Base-by-base conservation (phyloP, 805 yeast species). In the Suhomyces pyralidae region DNA sequence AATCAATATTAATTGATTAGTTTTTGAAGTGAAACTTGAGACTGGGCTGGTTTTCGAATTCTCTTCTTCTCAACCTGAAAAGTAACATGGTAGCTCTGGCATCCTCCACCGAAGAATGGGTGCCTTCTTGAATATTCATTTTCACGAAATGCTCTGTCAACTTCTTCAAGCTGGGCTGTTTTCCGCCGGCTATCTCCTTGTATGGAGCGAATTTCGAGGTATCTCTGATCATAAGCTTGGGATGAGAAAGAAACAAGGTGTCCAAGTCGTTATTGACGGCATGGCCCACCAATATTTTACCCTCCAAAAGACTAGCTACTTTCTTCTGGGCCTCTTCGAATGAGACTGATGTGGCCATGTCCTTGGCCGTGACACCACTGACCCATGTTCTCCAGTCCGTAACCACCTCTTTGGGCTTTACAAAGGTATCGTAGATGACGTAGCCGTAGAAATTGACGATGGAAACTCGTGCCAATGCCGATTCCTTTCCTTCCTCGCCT, bases 361-460 rank as follows among this genome's bases (percentile, higher is more conserved):
- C 81, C 2, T 70, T 67, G 0, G 96, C 90, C 2, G 84, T 75
- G 2, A 92, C 81, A 24, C 98, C 98, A 67, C 93, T 85, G 19
- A 90, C 96, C 87, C 91, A 84, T 0, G 97, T 92, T 67, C 97
- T 78, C 92, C 94, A 92, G 62, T 92, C 96, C 0, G 92, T 85
- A 2, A 92, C 96, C 51, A 71, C 74, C 60, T 86, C 91, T 30
- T 74, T 69, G 2, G 97, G 97, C 57, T 75, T 76, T 4, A 92
- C 97, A 70, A 77, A 92, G 38, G 78, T 72, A 67, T 92, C 97
- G 55, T 85, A 74, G 0, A 92, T 63, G 0, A 82, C 77, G 57
- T 81, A 81, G 0, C 97, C 97, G 62, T 81, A 85, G 65, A 78
- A 90, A 64, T 92, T 90, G 3, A 92, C 97, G 10, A 92, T 73